A percentile compares a stretch with the other conserved stretches of the same genome.
Conservation (phyloP, 2,329 filamentous ascomycete species). For the Pseudogymnoascus sp. region DNA sequence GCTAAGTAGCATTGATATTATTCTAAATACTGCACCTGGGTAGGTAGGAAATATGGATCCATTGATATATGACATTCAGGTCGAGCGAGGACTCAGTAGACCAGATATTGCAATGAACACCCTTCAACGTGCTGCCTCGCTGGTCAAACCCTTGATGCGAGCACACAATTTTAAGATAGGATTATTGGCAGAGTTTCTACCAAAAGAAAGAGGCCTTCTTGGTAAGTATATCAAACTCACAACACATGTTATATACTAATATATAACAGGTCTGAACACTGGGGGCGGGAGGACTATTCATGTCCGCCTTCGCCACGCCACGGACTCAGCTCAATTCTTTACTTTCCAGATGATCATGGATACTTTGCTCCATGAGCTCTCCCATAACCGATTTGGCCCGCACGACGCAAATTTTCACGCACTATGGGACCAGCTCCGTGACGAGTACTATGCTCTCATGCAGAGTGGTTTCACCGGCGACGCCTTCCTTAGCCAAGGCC, state of each 20-base stretch:
- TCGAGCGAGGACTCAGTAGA: neutral
- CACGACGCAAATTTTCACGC: slow-evolving; percentile 78
- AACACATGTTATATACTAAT: neutral
- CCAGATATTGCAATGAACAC: slow-evolving; percentile 30
- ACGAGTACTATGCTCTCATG: slow-evolving; percentile 69
- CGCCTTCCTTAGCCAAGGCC: slow-evolving; percentile 71
- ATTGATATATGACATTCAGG: neutral
- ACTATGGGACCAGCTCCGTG: slow-evolving; percentile 81
- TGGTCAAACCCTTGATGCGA: slow-evolving; percentile 93
- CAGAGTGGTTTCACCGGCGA: slow-evolving; percentile 85
- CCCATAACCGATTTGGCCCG: slow-evolving; percentile 76
- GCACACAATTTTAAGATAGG: slow-evolving; percentile 73
- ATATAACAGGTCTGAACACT: slow-evolving; percentile 57
- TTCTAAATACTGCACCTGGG: neutral
- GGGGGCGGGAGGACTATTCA: slow-evolving; percentile 72
- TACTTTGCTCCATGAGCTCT: slow-evolving; percentile 89
- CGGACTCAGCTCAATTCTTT: slow-evolving; percentile 68
- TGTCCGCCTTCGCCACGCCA: slow-evolving; percentile 68
- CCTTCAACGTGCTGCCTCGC: slow-evolving; percentile 72
- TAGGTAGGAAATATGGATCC: neutral
- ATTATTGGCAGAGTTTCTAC: slow-evolving; percentile 78
- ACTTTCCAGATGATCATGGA: slow-evolving; percentile 73
- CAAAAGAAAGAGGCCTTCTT: slow-evolving; percentile 61
- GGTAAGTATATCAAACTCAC: slow-evolving; percentile 36
- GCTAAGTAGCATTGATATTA: neutral